Evolutionary conservation across 176 grass and related monocot species (phyloP).

Genomic region (Zea luxurians): DNA sequence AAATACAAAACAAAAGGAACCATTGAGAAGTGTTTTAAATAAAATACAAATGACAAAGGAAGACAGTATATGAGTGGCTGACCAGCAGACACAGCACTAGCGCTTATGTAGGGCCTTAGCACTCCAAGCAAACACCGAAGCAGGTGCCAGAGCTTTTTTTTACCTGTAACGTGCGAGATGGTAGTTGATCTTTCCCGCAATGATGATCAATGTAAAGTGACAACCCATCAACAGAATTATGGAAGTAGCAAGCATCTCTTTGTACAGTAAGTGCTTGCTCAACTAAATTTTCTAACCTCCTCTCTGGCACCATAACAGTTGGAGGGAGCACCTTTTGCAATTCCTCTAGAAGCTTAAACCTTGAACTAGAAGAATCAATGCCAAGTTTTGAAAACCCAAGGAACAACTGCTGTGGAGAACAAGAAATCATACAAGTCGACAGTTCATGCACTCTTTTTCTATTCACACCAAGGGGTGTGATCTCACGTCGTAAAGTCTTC

Average conservation of each 20-base stretch:
- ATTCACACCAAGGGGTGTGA: slow-evolving; percentile 71
- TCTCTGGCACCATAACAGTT: slow-evolving; percentile 79
- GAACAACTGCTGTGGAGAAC: slow-evolving; percentile 47
- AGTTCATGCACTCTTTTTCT: slow-evolving; percentile 74
- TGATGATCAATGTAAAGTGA: slow-evolving; percentile 83
- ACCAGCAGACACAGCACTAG: background rate
- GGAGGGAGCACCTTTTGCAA: slow-evolving; percentile 80
- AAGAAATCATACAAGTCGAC: slow-evolving; percentile 59
- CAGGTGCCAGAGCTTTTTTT: slow-evolving; percentile 24
- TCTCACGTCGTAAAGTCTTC: slow-evolving; percentile 73
- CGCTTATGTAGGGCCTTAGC: slow-evolving; percentile 18
- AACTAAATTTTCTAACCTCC: slow-evolving; percentile 79
- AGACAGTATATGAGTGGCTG: slow-evolving; percentile 7
- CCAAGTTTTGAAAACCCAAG: slow-evolving; percentile 56
- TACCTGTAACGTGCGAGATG: slow-evolving; percentile 69
- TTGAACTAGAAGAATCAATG: slow-evolving; percentile 49
- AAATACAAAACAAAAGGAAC: background rate
- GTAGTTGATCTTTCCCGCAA: slow-evolving; percentile 85
- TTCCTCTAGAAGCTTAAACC: slow-evolving; percentile 73
- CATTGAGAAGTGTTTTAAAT: background rate
- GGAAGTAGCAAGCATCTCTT: slow-evolving; percentile 78
- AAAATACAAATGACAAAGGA: background rate
- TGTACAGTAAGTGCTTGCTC: slow-evolving; percentile 82
- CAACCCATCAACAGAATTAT: slow-evolving; percentile 78
- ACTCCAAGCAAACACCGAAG: slow-evolving; percentile 23